Evolutionary conservation across 768 basidiomycete genomes (phyloP).

Genomic region (Trametes coccinea): DNA sequence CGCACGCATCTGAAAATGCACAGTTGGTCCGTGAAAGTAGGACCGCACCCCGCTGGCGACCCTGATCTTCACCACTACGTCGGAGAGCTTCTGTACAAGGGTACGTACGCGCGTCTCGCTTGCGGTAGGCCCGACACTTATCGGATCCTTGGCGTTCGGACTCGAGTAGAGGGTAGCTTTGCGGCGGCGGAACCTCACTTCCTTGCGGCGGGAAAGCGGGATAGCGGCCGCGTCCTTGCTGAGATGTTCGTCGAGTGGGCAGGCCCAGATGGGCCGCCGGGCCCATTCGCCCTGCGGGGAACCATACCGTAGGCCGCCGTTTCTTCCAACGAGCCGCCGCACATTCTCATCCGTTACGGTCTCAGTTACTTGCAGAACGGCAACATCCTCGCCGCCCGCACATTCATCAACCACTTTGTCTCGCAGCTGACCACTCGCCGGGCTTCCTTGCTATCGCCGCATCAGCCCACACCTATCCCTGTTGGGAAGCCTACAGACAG

Average conservation of each 20-base stretch:
- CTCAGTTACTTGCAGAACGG: constrained; percentile 77
- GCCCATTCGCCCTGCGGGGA: constrained; percentile 82
- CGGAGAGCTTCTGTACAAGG: constrained; percentile 86
- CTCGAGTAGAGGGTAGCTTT: constrained; percentile 65
- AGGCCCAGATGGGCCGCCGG: constrained; percentile 51
- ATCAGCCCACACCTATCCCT: constrained; percentile 45
- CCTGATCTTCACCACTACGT: constrained; percentile 85
- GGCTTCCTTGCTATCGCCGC: constrained; percentile 42
- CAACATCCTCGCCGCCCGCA: constrained; percentile 89
- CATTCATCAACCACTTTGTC: constrained; percentile 85
- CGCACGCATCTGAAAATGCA: constrained; percentile 13
- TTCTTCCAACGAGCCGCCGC: neutral
- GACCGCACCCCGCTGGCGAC: constrained; percentile 85
- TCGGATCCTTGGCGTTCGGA: constrained; percentile 9
- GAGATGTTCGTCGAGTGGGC: constrained; percentile 86
- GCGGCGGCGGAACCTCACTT: constrained; percentile 80
- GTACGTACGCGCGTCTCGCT: constrained; percentile 37
- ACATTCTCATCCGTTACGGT: constrained; percentile 2
- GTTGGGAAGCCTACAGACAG: constrained; percentile 44
- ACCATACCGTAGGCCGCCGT: constrained; percentile 69
- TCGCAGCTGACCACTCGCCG: constrained; percentile 56
- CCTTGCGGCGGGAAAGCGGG: constrained; percentile 82
- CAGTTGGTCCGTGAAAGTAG: constrained; percentile 86
- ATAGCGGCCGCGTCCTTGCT: constrained; percentile 84
- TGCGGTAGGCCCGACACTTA: neutral